These are phyloP conservation scores for Coemansia aciculifera DNA, from an alignment of 192 early-diverging fungal species.

Conservation along the genomic window DNA sequence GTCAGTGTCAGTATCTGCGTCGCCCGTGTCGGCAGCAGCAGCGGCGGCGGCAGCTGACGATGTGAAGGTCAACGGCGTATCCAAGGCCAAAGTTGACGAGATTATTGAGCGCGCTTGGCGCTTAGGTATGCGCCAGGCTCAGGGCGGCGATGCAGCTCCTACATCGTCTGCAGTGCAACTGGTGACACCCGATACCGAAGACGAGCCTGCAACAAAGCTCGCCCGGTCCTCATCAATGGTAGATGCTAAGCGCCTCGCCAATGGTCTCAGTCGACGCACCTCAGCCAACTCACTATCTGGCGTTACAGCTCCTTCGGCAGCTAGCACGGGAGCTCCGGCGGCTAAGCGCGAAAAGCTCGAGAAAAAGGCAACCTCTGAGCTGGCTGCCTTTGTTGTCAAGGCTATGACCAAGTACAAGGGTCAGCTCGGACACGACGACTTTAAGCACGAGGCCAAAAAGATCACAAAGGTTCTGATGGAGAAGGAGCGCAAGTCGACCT, in stretches of 20 bases:
- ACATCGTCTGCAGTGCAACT: conserved; percentile 15
- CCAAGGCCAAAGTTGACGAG: conserved; percentile 46
- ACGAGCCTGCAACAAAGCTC: conserved; percentile 20
- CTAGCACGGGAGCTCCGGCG: neutral
- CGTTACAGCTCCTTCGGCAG: neutral
- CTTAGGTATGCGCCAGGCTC: conserved; percentile 21
- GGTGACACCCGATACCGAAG: conserved; percentile 46
- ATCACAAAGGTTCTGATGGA: conserved; percentile 56
- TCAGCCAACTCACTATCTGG: conserved; percentile 14
- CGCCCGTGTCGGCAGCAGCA: neutral
- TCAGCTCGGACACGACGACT: conserved; percentile 47
- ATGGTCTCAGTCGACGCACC: conserved; percentile 8
- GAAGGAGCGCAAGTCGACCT: conserved; percentile 50
- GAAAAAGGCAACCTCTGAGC: conserved; percentile 40
- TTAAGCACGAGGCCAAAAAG: conserved; percentile 57
- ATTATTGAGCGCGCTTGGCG: conserved; percentile 47
- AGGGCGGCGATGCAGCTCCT: neutral
- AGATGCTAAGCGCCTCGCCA: conserved; percentile 1
- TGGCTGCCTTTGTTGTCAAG: conserved; percentile 53
- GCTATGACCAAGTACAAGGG: conserved; percentile 49
- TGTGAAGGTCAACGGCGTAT: conserved; percentile 19
- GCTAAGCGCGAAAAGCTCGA: conserved; percentile 49
- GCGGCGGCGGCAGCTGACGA: conserved; percentile 3
- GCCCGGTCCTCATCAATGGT: conserved; percentile 1
- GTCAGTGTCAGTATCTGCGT: neutral